Conservation (phyloP, 2,329 filamentous ascomycete genomes). For the Ceratocystis ficicola region DNA sequence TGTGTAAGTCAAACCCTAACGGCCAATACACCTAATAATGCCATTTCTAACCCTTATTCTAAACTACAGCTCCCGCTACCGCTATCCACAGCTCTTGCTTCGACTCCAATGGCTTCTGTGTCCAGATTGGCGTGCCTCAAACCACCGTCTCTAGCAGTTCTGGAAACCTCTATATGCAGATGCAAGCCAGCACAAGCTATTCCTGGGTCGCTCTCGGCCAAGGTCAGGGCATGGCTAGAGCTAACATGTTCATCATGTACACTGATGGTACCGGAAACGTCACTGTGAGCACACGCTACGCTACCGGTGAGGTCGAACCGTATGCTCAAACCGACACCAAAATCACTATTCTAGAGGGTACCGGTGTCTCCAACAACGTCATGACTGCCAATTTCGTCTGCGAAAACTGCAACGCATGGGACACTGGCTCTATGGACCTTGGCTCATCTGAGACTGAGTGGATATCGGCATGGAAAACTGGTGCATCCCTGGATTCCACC, state of each 20-base stretch:
- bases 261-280: slow-evolving; percentile 46
- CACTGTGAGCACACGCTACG: slow-evolving; percentile 46
- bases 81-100: slow-evolving; percentile 31
- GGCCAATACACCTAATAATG: not conserved
- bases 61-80: slow-evolving; percentile 2
- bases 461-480: slow-evolving; percentile 45
- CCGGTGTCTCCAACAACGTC: slow-evolving; percentile 39
- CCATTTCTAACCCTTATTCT: not conserved
- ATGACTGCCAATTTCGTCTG: slow-evolving; percentile 52
- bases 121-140: slow-evolving; percentile 43
- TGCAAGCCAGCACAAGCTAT: slow-evolving; percentile 42
- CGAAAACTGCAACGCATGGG: slow-evolving; percentile 40
- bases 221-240: slow-evolving; percentile 41
- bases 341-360: slow-evolving; percentile 46
- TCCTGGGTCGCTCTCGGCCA: slow-evolving; percentile 49
- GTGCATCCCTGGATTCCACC: slow-evolving; percentile 35
- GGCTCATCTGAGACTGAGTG: slow-evolving; percentile 34
- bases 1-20: slow-evolving; percentile 16
- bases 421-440: slow-evolving; percentile 34
- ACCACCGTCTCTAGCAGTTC: slow-evolving; percentile 36
- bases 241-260: slow-evolving; percentile 54
- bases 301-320: slow-evolving; percentile 39
- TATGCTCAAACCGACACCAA: slow-evolving; percentile 33
- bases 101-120: slow-evolving; percentile 37
- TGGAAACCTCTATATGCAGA: slow-evolving; percentile 50